Evolutionary conservation across 768 basidiomycete genomes (phyloP).

Genomic region (Brasilioporus rufonigricans): DNA sequence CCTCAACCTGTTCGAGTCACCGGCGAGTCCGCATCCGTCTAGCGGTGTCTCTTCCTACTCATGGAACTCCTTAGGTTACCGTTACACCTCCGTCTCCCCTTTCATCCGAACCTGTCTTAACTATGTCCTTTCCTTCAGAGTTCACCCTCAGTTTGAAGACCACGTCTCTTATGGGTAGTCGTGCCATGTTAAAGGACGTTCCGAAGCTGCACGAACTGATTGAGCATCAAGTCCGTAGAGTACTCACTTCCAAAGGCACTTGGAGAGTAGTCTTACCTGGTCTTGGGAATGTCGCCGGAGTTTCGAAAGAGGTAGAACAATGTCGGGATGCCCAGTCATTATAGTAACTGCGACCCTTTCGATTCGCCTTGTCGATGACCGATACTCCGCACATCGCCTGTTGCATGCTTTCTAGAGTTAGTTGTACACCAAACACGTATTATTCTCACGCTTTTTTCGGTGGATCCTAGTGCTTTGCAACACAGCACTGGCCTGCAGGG

Average conservation of each 20-base stretch:
- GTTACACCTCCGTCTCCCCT: slow-evolving; percentile 59
- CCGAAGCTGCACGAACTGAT: slow-evolving; percentile 97
- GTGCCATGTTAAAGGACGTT: slow-evolving; percentile 96
- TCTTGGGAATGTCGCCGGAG: slow-evolving; percentile 37
- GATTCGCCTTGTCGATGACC: neutral
- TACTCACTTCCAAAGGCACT: slow-evolving; percentile 55
- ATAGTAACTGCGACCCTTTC: neutral
- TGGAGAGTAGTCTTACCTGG: slow-evolving; percentile 73
- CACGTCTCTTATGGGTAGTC: slow-evolving; percentile 89
- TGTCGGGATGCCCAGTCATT: neutral
- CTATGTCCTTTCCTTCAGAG: slow-evolving; percentile 75
- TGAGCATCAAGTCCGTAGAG: slow-evolving; percentile 72
- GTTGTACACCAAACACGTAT: slow-evolving; percentile 1
- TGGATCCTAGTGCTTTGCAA: neutral
- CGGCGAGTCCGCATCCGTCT: slow-evolving; percentile 40
- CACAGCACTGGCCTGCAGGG: neutral
- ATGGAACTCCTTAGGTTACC: slow-evolving; percentile 44
- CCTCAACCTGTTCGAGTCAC: slow-evolving; percentile 68
- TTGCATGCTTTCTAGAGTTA: slow-evolving; percentile 5
- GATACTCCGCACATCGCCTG: neutral
- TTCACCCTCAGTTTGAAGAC: slow-evolving; percentile 86
- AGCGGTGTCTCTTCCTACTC: neutral
- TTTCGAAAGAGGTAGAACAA: slow-evolving; percentile 30
- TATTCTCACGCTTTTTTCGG: neutral
- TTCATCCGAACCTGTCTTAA: slow-evolving; percentile 57